phyloP scores from a whole-genome alignment of 1,139 yeast genomes.

The Pneumocystis carinii region DNA sequence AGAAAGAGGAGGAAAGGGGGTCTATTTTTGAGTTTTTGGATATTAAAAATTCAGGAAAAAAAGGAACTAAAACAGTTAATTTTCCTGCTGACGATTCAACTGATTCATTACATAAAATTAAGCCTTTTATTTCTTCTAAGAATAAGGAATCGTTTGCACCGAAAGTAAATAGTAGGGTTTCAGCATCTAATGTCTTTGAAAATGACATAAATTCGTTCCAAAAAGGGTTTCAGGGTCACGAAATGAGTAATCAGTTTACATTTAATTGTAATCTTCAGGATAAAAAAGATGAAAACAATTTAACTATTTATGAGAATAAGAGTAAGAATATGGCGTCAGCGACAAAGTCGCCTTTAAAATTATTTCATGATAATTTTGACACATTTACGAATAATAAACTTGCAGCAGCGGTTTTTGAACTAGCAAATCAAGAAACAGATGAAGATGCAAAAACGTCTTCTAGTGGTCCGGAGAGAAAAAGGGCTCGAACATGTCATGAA shows the following conservation, averaged over 20 bases:
- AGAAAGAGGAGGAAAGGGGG: not conserved
- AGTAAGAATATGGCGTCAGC: not conserved
- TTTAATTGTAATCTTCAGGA: not conserved
- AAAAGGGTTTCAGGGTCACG: not conserved
- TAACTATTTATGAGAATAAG: not conserved
- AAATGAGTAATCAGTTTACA: not conserved
- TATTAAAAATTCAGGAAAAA: not conserved
- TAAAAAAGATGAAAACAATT: not conserved
- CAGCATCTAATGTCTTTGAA: not conserved
- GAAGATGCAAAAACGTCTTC: conserved; percentile 1
- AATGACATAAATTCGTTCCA: not conserved
- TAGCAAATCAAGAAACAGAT: not conserved
- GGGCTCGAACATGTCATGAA: conserved; percentile 7
- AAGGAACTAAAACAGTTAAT: not conserved
- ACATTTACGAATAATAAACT: conserved; percentile 11
- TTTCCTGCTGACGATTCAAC: not conserved
- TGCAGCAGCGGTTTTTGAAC: conserved; percentile 2
- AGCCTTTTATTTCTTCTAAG: not conserved
- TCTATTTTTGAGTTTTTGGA: not conserved
- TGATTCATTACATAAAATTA: not conserved
- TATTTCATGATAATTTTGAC: conserved; percentile 11
- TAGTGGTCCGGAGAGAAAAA: conserved; percentile 5
- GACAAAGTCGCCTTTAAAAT: conserved; percentile 10
- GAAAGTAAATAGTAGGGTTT: not conserved
- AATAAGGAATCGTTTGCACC: not conserved